Conservation (phyloP, 306 rosid species). For the Acmispon strigosus region DNA sequence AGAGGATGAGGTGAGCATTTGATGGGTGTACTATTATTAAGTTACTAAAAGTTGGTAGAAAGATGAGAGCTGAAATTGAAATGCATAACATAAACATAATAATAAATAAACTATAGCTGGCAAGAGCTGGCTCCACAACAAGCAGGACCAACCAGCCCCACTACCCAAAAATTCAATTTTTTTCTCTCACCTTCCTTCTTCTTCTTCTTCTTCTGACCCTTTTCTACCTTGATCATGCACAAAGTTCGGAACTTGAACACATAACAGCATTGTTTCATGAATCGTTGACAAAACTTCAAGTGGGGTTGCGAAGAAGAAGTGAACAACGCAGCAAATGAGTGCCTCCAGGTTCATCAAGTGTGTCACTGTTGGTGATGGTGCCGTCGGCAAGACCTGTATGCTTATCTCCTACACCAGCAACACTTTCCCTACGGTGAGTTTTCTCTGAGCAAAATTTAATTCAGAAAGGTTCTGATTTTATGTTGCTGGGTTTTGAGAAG, state of each 20-base stretch:
- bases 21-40: not conserved
- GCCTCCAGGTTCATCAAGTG: conserved; percentile 94
- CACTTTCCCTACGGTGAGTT: conserved; percentile 86
- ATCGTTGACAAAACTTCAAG: not conserved
- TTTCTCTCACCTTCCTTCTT: not conserved
- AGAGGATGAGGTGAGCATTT: not conserved
- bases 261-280: conserved; percentile 13
- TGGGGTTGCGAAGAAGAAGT: not conserved
- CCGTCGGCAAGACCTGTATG: conserved; percentile 98
- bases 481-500: conserved; percentile 17
- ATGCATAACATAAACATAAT: conserved; percentile 2
- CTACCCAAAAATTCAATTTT: conserved; percentile 10
- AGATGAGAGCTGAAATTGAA: conserved; percentile 21
- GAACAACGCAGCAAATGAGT: conserved; percentile 59
- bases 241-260: conserved; percentile 13
- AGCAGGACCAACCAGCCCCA: conserved; percentile 28
- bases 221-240: conserved; percentile 24
- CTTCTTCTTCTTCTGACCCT: not conserved
- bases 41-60: conserved; percentile 15
- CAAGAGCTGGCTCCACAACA: conserved; percentile 50
- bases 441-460: not conserved
- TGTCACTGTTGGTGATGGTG: conserved; percentile 94
- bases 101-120: conserved; percentile 42
- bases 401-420: conserved; percentile 97
- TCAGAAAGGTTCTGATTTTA: conserved; percentile 8